Base-by-base conservation (phyloP, 1,139 yeast genomes). In the Geotrichum candidum region DNA sequence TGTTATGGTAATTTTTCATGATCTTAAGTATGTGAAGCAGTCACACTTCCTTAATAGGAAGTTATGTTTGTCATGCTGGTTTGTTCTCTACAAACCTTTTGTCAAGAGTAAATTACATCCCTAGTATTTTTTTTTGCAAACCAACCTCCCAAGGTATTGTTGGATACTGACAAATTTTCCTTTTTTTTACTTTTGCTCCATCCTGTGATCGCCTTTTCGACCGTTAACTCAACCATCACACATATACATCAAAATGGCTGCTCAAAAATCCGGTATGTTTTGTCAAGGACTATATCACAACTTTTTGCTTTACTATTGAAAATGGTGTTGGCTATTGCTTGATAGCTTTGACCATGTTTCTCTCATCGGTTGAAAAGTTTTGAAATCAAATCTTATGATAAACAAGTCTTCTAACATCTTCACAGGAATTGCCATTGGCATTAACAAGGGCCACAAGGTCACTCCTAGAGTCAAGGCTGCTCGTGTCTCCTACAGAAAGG, bases 401-500 rank as follows among this genome's bases (percentile, higher is more conserved):
- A 5, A 52, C 54, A 29, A 25, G 33, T 22, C 10, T 29, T 48
- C 54, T 50, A 51, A 48, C 54, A 27, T 3, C 7, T 18, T 31
- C 45, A 45, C 46, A 88, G 99, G 98, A 83, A 90, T 94, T 81
- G 96, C 97, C 84, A 87, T 87, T 84, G 99, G 99, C 82, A 83
- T 87, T 81, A 94, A 94, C 97, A 92, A 94, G 84, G 99, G 99
- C 82, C 96, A 88, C 96, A 87, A 89, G 85, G 95, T 90, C 82
- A 85, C 90, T 80, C 83, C 91, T 71, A 90, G 90, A 84, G 91
- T 88, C 80, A 90, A 89, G 78, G 88, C 91, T 76, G 92, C 96
- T 81, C 91, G 90, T 84, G 84, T 89, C 77, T 90, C 98, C 71
- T 85, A 89, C 90, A 89, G 95, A 85, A 94, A 94, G 88, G 98